Conservation (phyloP, 768 basidiomycete species). For the Saitozyma sp. region DNA sequence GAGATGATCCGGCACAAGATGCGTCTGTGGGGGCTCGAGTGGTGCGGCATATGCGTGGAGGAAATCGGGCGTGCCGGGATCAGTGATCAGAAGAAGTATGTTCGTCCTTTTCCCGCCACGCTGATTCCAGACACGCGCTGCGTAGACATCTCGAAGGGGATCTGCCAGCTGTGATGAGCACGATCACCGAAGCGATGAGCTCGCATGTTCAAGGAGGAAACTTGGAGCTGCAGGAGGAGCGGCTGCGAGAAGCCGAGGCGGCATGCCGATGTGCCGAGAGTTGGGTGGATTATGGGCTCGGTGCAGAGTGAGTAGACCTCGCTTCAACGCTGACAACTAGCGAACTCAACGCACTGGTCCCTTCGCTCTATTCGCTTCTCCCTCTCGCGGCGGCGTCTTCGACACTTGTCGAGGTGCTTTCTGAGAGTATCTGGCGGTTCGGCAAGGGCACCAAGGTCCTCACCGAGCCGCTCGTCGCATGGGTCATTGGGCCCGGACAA, state of each 20-base stretch:
- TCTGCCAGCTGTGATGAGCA: constrained; percentile 68
- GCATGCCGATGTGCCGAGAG: constrained; percentile 78
- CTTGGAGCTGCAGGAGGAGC: constrained; percentile 27
- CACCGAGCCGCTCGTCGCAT: constrained; percentile 82
- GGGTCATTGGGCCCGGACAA: constrained; percentile 62
- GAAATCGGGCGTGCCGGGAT: constrained; percentile 76
- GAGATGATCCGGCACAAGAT: constrained; percentile 13
- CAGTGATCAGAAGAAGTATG: constrained; percentile 67
- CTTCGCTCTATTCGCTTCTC: constrained; percentile 63
- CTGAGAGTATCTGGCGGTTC: constrained; percentile 69
- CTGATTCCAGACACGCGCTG: constrained; percentile 26
- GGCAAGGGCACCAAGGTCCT: constrained; percentile 69
- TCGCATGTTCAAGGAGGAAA: constrained; percentile 4
- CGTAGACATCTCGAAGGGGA: constrained; percentile 66
- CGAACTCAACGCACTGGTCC: constrained; percentile 63
- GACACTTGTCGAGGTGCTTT: constrained; percentile 73
- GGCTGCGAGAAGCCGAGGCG: constrained; percentile 61
- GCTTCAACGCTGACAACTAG: constrained; percentile 52
- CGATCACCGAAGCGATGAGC: constrained; percentile 63
- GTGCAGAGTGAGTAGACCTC: constrained; percentile 61
- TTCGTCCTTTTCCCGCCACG: constrained; percentile 42
- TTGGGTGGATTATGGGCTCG: constrained; percentile 71
- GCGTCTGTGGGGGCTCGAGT: constrained; percentile 39
- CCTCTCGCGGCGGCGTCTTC: constrained; percentile 65
- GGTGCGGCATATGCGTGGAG: constrained; percentile 76